These are phyloP conservation scores for Mycena rebaudengoi DNA, from an alignment of 768 basidiomycete genomes.

Conservation along the genomic window DNA sequence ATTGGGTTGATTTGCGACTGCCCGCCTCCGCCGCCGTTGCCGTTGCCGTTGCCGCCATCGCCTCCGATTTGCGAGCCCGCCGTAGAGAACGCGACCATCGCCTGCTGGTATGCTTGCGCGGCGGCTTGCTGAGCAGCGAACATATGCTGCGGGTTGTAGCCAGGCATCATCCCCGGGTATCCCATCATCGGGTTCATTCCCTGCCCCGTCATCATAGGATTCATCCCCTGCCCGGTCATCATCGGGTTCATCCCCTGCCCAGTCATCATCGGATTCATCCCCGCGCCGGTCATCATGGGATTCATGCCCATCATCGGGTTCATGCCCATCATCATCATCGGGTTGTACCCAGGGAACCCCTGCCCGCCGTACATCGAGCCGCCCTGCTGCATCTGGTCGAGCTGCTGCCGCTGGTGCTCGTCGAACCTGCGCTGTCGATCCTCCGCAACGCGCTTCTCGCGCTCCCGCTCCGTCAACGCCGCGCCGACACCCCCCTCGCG, in stretches of 20 bases:
- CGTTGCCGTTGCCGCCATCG: constrained; percentile 53
- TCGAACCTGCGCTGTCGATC: constrained; percentile 93
- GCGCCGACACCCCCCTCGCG: constrained; percentile 96
- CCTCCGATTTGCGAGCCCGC: constrained; percentile 80
- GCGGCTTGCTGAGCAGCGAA: constrained; percentile 86
- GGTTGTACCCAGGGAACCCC: constrained; percentile 58
- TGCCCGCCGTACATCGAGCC: constrained; percentile 75
- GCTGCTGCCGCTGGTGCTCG: constrained; percentile 86
- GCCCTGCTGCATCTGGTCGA: constrained; percentile 89
- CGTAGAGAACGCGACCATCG: constrained; percentile 83
- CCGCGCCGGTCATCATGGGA: constrained; percentile 47
- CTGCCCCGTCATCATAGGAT: constrained; percentile 52
- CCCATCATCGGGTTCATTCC: constrained; percentile 41
- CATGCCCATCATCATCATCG: constrained; percentile 77
- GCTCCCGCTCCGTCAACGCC: constrained; percentile 92
- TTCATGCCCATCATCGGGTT: constrained; percentile 59
- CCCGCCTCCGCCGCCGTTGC: constrained; percentile 48
- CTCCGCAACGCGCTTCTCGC: constrained; percentile 91
- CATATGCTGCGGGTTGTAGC: constrained; percentile 79
- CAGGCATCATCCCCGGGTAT: constrained; percentile 68
- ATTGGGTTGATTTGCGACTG: constrained; percentile 56
- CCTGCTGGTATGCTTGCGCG: constrained; percentile 87
- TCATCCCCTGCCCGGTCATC: constrained; percentile 53
- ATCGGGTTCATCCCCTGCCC: constrained; percentile 51
- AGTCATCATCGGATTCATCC: constrained; percentile 46